Conservation (phyloP, 106 monocot species). For the Allium sativum region DNA sequence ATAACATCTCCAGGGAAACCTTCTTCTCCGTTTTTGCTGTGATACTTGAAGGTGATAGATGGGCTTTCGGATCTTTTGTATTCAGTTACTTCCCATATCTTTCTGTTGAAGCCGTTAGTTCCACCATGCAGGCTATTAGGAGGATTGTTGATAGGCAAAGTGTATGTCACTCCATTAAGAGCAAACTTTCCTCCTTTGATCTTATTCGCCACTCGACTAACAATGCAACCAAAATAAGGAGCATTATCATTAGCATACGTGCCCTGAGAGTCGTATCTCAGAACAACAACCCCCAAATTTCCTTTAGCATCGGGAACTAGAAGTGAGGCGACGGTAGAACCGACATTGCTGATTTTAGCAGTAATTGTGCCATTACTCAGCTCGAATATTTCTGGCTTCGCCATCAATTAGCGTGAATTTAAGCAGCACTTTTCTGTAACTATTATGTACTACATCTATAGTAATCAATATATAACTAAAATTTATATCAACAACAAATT, state of each 20-base stretch:
- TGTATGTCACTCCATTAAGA: constrained; percentile 32
- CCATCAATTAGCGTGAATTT: background rate
- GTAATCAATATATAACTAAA: too few relatives aligned
- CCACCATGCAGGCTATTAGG: constrained; percentile 68
- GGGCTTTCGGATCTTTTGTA: too few relatives aligned
- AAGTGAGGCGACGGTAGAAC: constrained; percentile 74
- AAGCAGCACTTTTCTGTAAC: background rate
- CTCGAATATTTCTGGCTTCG: constrained; percentile 46
- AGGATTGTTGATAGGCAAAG: constrained; percentile 42
- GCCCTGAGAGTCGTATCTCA: constrained; percentile 48
- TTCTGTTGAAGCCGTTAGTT: too few relatives aligned
- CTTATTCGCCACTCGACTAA: constrained; percentile 54
- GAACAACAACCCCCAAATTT: constrained; percentile 31
- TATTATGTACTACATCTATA: too few relatives aligned
- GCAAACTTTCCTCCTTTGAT: constrained; percentile 51
- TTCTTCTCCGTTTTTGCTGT: too few relatives aligned
- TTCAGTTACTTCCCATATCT: too few relatives aligned
- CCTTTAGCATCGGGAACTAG: constrained; percentile 74
- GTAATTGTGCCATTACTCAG: constrained; percentile 54
- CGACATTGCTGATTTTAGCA: constrained; percentile 52
- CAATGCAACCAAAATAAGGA: constrained; percentile 56
- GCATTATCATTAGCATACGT: constrained; percentile 33
- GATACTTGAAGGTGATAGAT: too few relatives aligned
- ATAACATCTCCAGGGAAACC: too few relatives aligned
- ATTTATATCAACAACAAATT: too few relatives aligned